Conservation (phyloP, 2,329 filamentous ascomycete species). For the Grosmannia serpens region DNA sequence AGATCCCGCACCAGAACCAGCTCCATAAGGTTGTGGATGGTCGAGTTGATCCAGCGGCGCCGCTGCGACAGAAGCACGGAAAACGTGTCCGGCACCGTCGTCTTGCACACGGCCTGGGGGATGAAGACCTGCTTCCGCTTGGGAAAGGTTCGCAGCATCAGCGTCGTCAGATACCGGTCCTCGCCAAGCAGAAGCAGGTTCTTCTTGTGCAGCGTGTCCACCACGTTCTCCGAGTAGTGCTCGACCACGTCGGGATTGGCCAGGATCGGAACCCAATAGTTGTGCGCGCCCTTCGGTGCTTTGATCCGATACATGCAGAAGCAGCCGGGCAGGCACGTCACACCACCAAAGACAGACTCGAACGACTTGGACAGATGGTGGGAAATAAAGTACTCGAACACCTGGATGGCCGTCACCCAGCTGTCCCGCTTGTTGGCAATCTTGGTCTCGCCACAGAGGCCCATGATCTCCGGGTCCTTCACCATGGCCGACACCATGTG, state of each 20-base stretch:
- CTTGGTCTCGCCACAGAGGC: constrained; percentile 96
- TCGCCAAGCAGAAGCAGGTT: constrained; percentile 84
- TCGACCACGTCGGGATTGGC: constrained; percentile 98
- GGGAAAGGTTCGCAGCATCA: constrained; percentile 97
- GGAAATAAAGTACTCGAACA: constrained; percentile 99
- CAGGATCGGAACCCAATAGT: constrained; percentile 98
- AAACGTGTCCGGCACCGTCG: constrained; percentile 87
- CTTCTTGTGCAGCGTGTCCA: constrained; percentile 97
- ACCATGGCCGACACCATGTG: constrained; percentile 99
- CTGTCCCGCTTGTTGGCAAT: constrained; percentile 94
- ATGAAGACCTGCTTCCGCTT: constrained; percentile 99
- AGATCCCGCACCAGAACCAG: constrained; percentile 89
- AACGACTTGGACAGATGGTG: constrained; percentile 96
- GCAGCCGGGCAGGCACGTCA: constrained; percentile 94
- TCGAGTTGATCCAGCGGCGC: constrained; percentile 98
- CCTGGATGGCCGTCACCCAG: constrained; percentile 97
- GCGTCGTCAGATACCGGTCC: constrained; percentile 88
- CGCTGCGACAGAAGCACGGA: constrained; percentile 87
- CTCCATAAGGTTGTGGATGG: constrained; percentile 97
- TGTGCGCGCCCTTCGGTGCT: constrained; percentile 92
- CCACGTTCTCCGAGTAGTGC: constrained; percentile 98
- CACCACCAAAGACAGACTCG: constrained; percentile 96
- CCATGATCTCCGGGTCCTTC: constrained; percentile 98
- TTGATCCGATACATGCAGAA: constrained; percentile 99
- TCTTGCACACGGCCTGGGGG: constrained; percentile 97